Evolutionary conservation across 768 basidiomycete genomes (phyloP), one percentile per base, ranked within the genome.

Genomic region (Agrocybe chaxingu): DNA sequence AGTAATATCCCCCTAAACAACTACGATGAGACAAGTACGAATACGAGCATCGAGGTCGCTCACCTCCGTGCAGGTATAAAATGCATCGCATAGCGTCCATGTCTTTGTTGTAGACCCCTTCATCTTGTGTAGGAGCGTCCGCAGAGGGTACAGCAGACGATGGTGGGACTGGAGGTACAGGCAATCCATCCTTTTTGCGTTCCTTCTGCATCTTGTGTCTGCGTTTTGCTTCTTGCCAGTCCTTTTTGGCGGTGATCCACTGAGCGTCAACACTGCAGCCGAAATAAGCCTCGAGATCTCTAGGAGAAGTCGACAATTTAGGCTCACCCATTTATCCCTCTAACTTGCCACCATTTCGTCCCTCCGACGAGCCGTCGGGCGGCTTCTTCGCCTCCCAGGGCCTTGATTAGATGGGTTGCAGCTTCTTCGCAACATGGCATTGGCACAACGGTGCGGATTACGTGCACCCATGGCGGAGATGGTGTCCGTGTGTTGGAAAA

Each of bases 301-400:
- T 24, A 5, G 24, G 24, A 24, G 24, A 3, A 24, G 24, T 24
- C 24, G 24, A 24, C 24, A 24, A 24, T 24, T 24, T 1, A 24
- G 24, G 24, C 66, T 59, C 59, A 82, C 93, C 93, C 94, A 46
- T 80, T 70, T 41, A 92, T 63, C 13, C 88, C 86, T 37, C 95
- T 84, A 32, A 95, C 92, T 68, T 97, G 95, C 96, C 96, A 98
- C 94, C 96, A 98, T 64, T 95, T 94, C 4, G 83, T 81, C 1
- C 96, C 96, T 8, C 96, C 96, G 3, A 93, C 84, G 30, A 92
- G 63, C 36, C 76, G 77, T 55, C 81, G 79, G 42, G 78, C 81
- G 10, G 80, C 74, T 36, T 87, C 80, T 59, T 89, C 86, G n/a
- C 95, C 94, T 1, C 94, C 93, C 7, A 97, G 74, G 3, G 83